These are phyloP conservation scores for Juncus effusus DNA, from an alignment of 176 grass and related monocot species.

Conservation along the genomic window DNA sequence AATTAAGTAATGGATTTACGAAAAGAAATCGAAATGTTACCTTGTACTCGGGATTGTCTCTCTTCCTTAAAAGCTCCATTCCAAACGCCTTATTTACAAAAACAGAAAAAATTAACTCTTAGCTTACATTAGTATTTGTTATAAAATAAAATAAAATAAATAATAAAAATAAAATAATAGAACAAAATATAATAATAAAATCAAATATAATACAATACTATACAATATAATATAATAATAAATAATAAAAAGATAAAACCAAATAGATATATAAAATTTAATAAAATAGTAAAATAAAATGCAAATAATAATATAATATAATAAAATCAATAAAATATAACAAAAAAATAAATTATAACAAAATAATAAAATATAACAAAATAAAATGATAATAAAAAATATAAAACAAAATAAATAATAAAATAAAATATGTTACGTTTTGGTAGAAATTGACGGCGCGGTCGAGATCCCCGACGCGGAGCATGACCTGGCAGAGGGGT, in stretches of 20 bases:
- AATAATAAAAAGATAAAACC: too few relatives aligned
- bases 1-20: neutral
- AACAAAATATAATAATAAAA: neutral
- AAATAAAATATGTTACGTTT: slow-evolving; percentile 44
- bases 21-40: slow-evolving; percentile 33
- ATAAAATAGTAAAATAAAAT: too few relatives aligned
- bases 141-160: too few relatives aligned
- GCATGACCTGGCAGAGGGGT: slow-evolving; percentile 95
- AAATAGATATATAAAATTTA: too few relatives aligned
- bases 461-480: slow-evolving; percentile 88
- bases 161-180: neutral
- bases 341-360: too few relatives aligned
- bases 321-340: too few relatives aligned
- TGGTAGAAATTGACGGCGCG: slow-evolving; percentile 86
- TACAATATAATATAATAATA: neutral
- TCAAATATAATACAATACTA: neutral
- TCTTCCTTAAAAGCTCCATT: slow-evolving; percentile 90
- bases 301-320: too few relatives aligned
- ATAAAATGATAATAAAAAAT: too few relatives aligned
- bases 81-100: slow-evolving; percentile 77
- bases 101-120: neutral
- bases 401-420: too few relatives aligned
- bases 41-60: slow-evolving; percentile 91
- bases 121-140: too few relatives aligned
- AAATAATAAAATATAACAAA: too few relatives aligned